Evolutionary conservation across 2,329 filamentous ascomycete genomes (phyloP).

Genomic region (Penicillium sclerotigenum): DNA sequence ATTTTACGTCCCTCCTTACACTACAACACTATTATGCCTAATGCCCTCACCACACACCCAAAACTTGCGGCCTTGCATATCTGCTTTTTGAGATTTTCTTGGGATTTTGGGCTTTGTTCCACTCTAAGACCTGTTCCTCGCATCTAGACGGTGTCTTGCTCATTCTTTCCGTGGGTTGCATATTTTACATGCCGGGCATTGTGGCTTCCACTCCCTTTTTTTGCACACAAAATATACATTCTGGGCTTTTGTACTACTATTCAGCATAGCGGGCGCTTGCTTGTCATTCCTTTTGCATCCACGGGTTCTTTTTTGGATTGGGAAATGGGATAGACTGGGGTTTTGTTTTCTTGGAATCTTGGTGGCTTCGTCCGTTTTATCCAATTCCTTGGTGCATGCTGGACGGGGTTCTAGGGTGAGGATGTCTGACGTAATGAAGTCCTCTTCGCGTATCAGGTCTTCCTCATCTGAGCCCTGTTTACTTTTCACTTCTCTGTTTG

Average conservation of each 20-base stretch:
- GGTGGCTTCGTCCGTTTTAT: slow-evolving; percentile 4
- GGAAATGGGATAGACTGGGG: slow-evolving; percentile 25
- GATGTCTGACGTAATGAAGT: background rate
- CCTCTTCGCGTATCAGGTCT: background rate
- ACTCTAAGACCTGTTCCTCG: slow-evolving; percentile 21
- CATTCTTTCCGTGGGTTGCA: slow-evolving; percentile 33
- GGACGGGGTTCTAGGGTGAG: background rate
- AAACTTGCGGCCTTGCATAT: slow-evolving; percentile 15
- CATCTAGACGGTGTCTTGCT: slow-evolving; percentile 37
- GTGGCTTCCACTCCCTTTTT: slow-evolving; percentile 32
- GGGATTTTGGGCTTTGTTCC: background rate
- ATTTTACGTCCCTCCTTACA: slow-evolving; percentile 38
- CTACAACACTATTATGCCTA: slow-evolving; percentile 26
- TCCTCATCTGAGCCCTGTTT: background rate
- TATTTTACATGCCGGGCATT: slow-evolving; percentile 28
- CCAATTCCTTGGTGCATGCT: slow-evolving; percentile 5
- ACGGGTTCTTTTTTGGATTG: slow-evolving; percentile 26
- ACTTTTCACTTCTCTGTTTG: slow-evolving; percentile 4
- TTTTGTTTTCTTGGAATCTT: slow-evolving; percentile 13
- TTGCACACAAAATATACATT: slow-evolving; percentile 7
- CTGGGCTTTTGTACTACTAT: slow-evolving; percentile 36
- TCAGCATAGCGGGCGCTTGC: slow-evolving; percentile 37
- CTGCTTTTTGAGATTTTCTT: slow-evolving; percentile 4
- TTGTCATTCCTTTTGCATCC: slow-evolving; percentile 38
- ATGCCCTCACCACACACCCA: slow-evolving; percentile 24